Conservation (phyloP, 306 rosid species). For the Arachis hypogaea region DNA sequence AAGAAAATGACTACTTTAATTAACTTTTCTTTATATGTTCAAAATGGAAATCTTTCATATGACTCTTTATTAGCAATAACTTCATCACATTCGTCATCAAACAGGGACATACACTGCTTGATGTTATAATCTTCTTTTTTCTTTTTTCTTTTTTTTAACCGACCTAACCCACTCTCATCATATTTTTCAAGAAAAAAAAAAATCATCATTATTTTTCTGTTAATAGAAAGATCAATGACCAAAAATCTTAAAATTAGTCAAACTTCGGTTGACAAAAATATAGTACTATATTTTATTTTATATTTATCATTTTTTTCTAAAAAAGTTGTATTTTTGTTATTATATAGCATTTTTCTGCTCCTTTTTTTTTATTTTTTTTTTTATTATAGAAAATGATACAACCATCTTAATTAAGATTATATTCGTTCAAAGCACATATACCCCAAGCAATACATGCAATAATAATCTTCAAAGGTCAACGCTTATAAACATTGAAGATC, state of each 20-base stretch:
- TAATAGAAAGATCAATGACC: too few species aligned
- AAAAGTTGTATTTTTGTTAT: too few species aligned
- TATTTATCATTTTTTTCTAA: too few species aligned
- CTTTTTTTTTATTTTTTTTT: too few species aligned
- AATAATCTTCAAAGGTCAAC: slow-evolving; percentile 2
- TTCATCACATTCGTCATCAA: not conserved
- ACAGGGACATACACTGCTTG: not conserved
- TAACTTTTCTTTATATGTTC: not conserved
- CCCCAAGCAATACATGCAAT: not conserved
- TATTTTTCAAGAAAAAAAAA: not conserved
- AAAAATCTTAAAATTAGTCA: too few species aligned
- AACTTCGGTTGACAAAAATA: too few species aligned
- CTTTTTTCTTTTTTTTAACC: not conserved
- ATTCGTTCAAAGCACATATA: not conserved
- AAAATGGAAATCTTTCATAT: not conserved
- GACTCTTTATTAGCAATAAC: not conserved
- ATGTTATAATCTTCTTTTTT: too few species aligned
- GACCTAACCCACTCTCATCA: not conserved
- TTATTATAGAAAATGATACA: too few species aligned
- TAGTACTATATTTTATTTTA: too few species aligned
- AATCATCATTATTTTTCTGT: too few species aligned
- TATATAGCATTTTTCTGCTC: too few species aligned
- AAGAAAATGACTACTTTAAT: not conserved
- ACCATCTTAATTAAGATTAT: not conserved
- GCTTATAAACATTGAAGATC: not conserved